Evolutionary conservation across 176 grass and related monocot genomes (phyloP).

Genomic region (Zoysia pacifica): DNA sequence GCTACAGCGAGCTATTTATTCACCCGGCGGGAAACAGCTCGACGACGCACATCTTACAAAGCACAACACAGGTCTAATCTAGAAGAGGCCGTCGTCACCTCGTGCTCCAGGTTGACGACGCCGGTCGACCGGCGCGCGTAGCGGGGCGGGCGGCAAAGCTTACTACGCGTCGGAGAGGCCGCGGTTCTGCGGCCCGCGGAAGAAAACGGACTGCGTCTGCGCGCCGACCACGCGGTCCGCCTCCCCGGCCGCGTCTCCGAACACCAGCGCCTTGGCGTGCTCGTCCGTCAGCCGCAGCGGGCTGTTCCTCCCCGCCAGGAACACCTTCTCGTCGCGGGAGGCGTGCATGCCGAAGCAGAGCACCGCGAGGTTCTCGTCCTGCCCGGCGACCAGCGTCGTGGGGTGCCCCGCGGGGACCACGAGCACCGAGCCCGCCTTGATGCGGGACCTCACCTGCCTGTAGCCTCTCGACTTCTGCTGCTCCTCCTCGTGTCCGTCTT

Average conservation of each 20-base stretch:
- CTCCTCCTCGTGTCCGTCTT: background rate
- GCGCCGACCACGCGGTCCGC: conserved; percentile 56
- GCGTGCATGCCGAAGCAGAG: conserved; percentile 52
- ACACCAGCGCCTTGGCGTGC: conserved; percentile 20
- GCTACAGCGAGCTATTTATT: too few relatives aligned
- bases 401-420: conserved; percentile 56
- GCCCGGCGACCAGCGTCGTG: conserved; percentile 42
- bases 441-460: conserved; percentile 32
- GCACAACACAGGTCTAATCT: too few relatives aligned
- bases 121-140: background rate
- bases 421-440: conserved; percentile 49
- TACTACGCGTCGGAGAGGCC: background rate
- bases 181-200: conserved; percentile 39
- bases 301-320: conserved; percentile 57
- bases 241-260: conserved; percentile 30
- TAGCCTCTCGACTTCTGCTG: conserved; percentile 28
- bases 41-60: too few relatives aligned
- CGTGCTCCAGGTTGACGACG: too few relatives aligned
- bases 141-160: background rate
- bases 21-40: too few relatives aligned
- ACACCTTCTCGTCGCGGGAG: conserved; percentile 41
- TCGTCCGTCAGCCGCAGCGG: conserved; percentile 52
- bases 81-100: too few relatives aligned
- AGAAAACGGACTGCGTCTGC: conserved; percentile 57
- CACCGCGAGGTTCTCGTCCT: conserved; percentile 44